phyloP scores from a whole-genome alignment of 2,329 filamentous ascomycete species.

The Thelonectria blattea region DNA sequence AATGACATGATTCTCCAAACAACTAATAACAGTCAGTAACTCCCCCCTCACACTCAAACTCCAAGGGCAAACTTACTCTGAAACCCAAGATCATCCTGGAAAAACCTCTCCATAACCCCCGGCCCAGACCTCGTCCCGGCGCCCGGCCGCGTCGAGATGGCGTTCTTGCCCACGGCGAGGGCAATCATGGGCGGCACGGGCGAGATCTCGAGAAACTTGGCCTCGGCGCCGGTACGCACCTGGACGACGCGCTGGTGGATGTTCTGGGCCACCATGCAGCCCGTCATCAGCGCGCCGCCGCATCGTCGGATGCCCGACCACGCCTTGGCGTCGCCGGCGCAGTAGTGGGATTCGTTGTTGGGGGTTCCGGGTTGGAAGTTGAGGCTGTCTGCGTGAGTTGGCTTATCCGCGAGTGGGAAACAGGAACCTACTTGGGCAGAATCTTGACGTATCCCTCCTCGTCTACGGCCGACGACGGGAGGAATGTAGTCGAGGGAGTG shows the following conservation, averaged over 20 bases:
- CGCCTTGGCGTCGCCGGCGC: neutral
- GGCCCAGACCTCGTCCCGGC: neutral
- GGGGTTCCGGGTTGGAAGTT: constrained; percentile 1
- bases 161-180: neutral
- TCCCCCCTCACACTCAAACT: neutral
- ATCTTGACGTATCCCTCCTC: neutral
- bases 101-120: neutral
- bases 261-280: neutral
- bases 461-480: neutral
- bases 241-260: neutral
- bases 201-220: neutral
- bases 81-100: neutral
- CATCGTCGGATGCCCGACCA: neutral
- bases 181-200: neutral
- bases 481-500: neutral
- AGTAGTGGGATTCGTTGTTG: neutral
- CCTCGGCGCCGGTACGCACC: neutral
- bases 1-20: neutral
- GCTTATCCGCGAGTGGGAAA: no score
- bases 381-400: neutral
- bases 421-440: neutral
- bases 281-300: neutral
- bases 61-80: neutral
- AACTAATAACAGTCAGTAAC: neutral
- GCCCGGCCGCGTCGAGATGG: neutral